phyloP scores from a whole-genome alignment of 140 eudicot genomes.

The Flaveria floridana region DNA sequence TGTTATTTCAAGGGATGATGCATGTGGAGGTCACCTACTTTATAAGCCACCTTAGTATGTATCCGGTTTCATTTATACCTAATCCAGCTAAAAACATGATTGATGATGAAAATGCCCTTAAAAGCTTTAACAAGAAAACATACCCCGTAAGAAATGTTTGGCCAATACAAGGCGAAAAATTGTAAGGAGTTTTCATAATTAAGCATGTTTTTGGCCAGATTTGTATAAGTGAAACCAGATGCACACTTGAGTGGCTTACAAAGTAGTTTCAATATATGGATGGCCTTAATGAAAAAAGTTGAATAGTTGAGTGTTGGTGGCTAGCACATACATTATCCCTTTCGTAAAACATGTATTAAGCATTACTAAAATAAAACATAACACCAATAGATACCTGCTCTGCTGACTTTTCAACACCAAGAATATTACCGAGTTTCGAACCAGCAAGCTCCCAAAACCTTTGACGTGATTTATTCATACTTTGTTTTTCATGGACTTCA shows the following conservation, averaged over 20 bases:
- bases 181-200: not conserved
- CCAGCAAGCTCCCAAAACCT: constrained; percentile 99
- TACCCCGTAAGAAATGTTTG: not conserved
- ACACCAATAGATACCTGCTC: constrained; percentile 57
- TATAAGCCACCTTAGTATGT: not conserved
- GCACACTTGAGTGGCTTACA: not conserved
- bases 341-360: constrained; percentile 4
- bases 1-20: constrained; percentile 3
- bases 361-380: not conserved
- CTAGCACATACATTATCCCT: not conserved
- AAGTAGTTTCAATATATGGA: not conserved
- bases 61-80: not conserved
- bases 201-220: constrained; percentile 5
- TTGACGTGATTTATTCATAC: constrained; percentile 89
- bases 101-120: not conserved
- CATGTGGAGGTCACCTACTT: not conserved
- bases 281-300: not conserved
- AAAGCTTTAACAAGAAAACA: not conserved
- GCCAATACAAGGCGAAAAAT: not conserved
- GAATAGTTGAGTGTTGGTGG: not conserved
- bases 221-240: not conserved
- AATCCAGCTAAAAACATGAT: not conserved
- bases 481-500: constrained; percentile 90
- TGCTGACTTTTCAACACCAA: constrained; percentile 90
- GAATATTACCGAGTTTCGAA: constrained; percentile 89